Evolutionary conservation across 805 yeast genomes (phyloP), one percentile per base, ranked within the genome.

Genomic region (Millerozyma acaciae): DNA sequence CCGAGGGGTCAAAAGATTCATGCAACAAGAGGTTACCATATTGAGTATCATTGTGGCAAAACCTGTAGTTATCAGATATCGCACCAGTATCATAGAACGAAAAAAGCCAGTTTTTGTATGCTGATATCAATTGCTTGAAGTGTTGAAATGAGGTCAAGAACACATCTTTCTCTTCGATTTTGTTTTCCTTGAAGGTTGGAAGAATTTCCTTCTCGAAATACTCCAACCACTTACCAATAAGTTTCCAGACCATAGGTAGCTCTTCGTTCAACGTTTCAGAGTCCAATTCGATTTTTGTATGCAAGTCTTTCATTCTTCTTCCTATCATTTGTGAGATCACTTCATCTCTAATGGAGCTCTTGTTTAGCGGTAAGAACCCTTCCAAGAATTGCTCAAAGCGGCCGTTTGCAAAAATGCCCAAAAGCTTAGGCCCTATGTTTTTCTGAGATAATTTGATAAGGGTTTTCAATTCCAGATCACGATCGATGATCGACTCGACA

Each of bases 31-130:
- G 68, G 52, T 93, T 93, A 21, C 98, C 98, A 55, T 93, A 90
- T 57, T 93, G 98, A 1, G 97, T 84, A 58, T 90, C 98, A 52
- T 93, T 93, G 60, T 93, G 98, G 48, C 96, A 87, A 53, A 93
- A 93, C 9, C 76, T 87, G 40, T 84, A 66, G 34, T 70, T 65
- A 9, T 68, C 62, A 30, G 65, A 59, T 22, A 78, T 56, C 14
- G 54, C 55, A 7, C 56, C 59, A 14, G 57, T 58, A 16, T 71
- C 72, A 47, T 80, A 76, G 39, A 71, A 62, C 5, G 46, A 47
- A 22, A 65, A 68, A 13, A 93, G 59, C 88, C 89, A 86, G 5
- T 65, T 55, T 34, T 70, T 68, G 57, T 89, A 90, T 30, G 51
- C 55, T 2, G 49, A 47, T 6, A 84, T 58, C n/a, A 67, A 50